A percentile compares a stretch with the other conserved stretches of the same genome.
Evolutionary conservation across 2,329 filamentous ascomycete genomes (phyloP).

Genomic region (Aschersonia sp.): DNA sequence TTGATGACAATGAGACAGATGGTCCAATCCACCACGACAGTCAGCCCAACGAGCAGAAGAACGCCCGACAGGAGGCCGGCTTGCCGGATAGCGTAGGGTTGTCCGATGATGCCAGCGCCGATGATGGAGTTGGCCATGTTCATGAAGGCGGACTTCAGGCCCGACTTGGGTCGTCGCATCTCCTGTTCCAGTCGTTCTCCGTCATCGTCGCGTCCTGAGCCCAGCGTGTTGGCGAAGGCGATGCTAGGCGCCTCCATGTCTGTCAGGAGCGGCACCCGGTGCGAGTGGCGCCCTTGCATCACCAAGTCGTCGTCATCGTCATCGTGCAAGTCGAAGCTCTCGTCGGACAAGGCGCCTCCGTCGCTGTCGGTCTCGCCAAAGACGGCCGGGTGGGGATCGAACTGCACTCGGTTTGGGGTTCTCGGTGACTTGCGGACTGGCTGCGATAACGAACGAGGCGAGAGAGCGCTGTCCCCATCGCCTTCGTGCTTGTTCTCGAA

Average conservation of each 20-base stretch:
- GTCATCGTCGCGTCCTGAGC: slow-evolving; percentile 21
- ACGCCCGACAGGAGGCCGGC: slow-evolving; percentile 75
- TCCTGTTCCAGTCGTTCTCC: slow-evolving; percentile 36
- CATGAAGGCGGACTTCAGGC: slow-evolving; percentile 84
- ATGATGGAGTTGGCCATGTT: slow-evolving; percentile 99
- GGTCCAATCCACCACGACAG: slow-evolving; percentile 87
- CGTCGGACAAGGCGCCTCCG: slow-evolving; percentile 6
- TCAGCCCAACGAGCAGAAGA: slow-evolving; percentile 63
- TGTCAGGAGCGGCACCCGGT: slow-evolving; percentile 63
- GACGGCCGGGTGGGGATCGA: slow-evolving; percentile 42
- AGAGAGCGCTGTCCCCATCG: slow-evolving; percentile 7
- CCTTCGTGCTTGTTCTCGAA: slow-evolving; percentile 8
- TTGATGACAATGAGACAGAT: slow-evolving; percentile 96
- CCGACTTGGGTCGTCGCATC: slow-evolving; percentile 61
- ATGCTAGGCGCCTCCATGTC: slow-evolving; percentile 71
- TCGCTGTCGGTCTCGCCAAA: slow-evolving; percentile 15
- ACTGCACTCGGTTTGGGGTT: slow-evolving; percentile 59
- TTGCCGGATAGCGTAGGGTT: slow-evolving; percentile 92
- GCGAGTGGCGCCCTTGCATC: slow-evolving; percentile 31
- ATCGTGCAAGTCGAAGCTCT: slow-evolving; percentile 32
- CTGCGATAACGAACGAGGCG: slow-evolving; percentile 1
- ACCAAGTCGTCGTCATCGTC: slow-evolving; percentile 15
- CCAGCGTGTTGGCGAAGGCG: slow-evolving; percentile 44
- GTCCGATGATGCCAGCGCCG: slow-evolving; percentile 59
- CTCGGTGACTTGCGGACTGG: slow-evolving; percentile 12